Evolutionary conservation across 31 red algal species (phyloP).

Genomic region (Asparagopsis taxiformis): DNA sequence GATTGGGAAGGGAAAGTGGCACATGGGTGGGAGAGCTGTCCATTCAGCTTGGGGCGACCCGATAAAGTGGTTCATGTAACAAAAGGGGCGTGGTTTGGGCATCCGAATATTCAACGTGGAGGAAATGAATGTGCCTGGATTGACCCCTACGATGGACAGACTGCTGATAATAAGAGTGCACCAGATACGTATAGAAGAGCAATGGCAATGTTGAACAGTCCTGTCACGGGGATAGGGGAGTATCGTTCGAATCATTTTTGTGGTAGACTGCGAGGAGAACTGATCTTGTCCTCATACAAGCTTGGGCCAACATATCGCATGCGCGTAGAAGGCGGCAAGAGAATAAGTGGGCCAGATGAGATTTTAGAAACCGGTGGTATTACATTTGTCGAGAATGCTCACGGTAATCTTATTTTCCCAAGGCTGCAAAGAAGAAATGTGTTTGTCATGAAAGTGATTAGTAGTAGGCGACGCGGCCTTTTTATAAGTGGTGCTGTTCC

Average conservation of each 20-base stretch:
- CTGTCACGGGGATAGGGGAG: constrained; percentile 28
- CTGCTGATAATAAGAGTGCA: constrained; percentile 18
- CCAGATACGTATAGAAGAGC: constrained; percentile 27
- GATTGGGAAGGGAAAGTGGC: constrained; percentile 14
- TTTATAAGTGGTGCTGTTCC: constrained; percentile 36
- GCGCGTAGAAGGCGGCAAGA: constrained; percentile 9
- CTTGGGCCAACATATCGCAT: constrained; percentile 9
- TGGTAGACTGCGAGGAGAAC: constrained; percentile 6
- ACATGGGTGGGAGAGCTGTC: constrained; percentile 15
- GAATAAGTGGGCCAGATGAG: constrained; percentile 20
- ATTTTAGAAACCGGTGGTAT: constrained; percentile 29
- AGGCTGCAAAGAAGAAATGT: constrained; percentile 32
- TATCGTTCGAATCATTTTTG: constrained; percentile 31
- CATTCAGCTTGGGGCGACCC: constrained; percentile 13
- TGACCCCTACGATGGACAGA: constrained; percentile 26
- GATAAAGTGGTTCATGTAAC: constrained; percentile 38
- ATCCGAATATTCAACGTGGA: constrained; percentile 42
- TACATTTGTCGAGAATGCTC: constrained; percentile 43
- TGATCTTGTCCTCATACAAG: constrained; percentile 22
- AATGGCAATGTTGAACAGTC: constrained; percentile 21
- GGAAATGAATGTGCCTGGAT: constrained; percentile 25
- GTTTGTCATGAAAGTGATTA: constrained; percentile 28
- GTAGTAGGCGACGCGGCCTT: neutral
- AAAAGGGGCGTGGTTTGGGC: constrained; percentile 33
- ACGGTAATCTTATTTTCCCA: constrained; percentile 61